phyloP scores from a whole-genome alignment of 805 yeast genomes.

The Pichia sporocuriosa region DNA sequence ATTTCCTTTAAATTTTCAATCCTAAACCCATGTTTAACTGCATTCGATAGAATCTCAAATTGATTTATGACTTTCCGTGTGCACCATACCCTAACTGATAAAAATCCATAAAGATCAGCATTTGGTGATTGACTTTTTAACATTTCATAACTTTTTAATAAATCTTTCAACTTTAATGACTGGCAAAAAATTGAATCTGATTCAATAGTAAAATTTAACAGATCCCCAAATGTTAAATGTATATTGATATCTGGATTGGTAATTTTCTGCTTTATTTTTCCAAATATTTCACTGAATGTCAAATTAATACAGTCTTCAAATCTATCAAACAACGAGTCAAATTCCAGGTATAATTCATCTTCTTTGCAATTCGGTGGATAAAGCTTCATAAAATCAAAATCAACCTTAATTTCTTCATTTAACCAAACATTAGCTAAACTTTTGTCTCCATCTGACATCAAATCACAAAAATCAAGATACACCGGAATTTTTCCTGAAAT shows the following conservation, averaged over 20 bases:
- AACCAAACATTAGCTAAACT: not conserved
- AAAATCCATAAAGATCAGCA: slow-evolving; percentile 7
- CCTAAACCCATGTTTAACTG: not conserved
- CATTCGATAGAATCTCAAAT: not conserved
- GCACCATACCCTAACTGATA: slow-evolving; percentile 5
- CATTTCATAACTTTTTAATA: slow-evolving; percentile 17
- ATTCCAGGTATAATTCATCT: slow-evolving; percentile 21
- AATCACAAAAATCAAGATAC: slow-evolving; percentile 24
- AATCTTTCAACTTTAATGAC: slow-evolving; percentile 16
- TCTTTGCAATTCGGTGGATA: slow-evolving; percentile 18
- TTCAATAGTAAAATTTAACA: slow-evolving; percentile 18
- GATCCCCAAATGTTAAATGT: slow-evolving; percentile 17
- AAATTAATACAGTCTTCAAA: slow-evolving; percentile 11
- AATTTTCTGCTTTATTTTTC: slow-evolving; percentile 4
- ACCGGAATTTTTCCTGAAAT: slow-evolving; percentile 16
- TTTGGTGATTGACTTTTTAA: slow-evolving; percentile 16
- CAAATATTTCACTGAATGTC: slow-evolving; percentile 12
- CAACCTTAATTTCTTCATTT: slow-evolving; percentile 1
- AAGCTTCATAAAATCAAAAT: slow-evolving; percentile 21
- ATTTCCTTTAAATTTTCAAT: slow-evolving; percentile 3
- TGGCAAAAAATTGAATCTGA: slow-evolving; percentile 21
- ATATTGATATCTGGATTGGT: not conserved
- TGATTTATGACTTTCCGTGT: not conserved
- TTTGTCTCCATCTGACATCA: not conserved
- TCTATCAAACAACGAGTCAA: slow-evolving; percentile 17